Evolutionary conservation across 2,329 filamentous ascomycete genomes (phyloP).

Genomic region (Calonectria hawksworthii): DNA sequence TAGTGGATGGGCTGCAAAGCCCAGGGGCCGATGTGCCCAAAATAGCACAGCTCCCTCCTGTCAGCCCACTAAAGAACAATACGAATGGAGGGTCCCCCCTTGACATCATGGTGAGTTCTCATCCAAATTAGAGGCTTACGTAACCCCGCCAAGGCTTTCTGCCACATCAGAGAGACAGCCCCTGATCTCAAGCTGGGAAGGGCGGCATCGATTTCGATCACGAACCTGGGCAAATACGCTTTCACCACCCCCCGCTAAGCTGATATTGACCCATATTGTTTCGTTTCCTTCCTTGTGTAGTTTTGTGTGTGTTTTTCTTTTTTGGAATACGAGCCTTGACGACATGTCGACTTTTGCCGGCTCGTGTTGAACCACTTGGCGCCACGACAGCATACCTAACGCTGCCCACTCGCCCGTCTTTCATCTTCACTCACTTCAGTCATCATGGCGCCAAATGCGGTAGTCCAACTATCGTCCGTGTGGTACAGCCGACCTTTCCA

Average conservation of each 20-base stretch:
- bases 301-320: not conserved
- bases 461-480: constrained; percentile 42
- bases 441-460: constrained; percentile 39
- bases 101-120: constrained; percentile 18
- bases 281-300: not conserved
- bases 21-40: constrained; percentile 5
- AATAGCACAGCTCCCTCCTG: constrained; percentile 12
- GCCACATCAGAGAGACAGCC: constrained; percentile 24
- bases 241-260: not conserved
- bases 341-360: constrained; percentile 18
- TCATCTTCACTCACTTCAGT: constrained; percentile 8
- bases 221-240: constrained; percentile 1
- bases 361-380: constrained; percentile 13
- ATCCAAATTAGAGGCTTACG: constrained; percentile 22
- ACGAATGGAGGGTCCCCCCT: not conserved
- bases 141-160: constrained; percentile 19
- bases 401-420: not conserved
- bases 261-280: not conserved
- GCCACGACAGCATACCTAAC: not conserved
- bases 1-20: constrained; percentile 6
- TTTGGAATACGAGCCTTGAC: constrained; percentile 8
- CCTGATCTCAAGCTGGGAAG: constrained; percentile 17
- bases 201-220: constrained; percentile 1
- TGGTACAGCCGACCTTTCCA: constrained; percentile 32
- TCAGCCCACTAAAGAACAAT: not conserved